These are phyloP conservation scores for Trichoderma koningiopsis DNA, from an alignment of 2,329 filamentous ascomycete species.

Conservation along the genomic window DNA sequence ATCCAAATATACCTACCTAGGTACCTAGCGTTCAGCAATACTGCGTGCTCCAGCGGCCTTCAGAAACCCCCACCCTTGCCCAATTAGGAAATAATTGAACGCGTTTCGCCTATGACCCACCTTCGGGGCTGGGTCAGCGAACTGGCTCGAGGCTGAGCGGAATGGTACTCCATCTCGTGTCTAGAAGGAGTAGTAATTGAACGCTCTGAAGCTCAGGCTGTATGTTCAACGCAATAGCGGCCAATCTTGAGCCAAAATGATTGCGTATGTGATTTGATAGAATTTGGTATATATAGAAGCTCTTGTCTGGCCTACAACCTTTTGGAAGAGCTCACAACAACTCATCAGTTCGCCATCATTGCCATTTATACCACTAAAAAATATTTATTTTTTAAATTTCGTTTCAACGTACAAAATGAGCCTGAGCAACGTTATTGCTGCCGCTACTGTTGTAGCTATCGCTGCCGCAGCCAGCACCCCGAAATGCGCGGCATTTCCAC, in stretches of 20 bases:
- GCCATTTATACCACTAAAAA: not conserved
- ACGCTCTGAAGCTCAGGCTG: not conserved
- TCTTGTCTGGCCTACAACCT: not conserved
- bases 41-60: not conserved
- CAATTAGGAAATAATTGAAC: slow-evolving; percentile 2
- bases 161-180: not conserved
- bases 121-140: not conserved
- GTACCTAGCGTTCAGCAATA: not conserved
- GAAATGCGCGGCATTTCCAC: slow-evolving; percentile 32
- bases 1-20: not conserved
- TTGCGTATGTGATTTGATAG: not conserved
- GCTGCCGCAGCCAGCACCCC: not conserved
- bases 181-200: not conserved
- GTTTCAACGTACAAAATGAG: not conserved
- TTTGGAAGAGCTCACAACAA: not conserved
- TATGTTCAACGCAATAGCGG: not conserved
- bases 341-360: not conserved
- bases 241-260: not conserved
- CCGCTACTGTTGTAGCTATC: not conserved
- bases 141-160: not conserved
- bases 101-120: not conserved
- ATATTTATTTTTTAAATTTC: too few species aligned
- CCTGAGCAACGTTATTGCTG: not conserved
- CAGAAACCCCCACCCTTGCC: not conserved
- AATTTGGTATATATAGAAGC: not conserved